Base-by-base conservation (phyloP, 176 grass and related monocot genomes). In the Melocanna baccifera region DNA sequence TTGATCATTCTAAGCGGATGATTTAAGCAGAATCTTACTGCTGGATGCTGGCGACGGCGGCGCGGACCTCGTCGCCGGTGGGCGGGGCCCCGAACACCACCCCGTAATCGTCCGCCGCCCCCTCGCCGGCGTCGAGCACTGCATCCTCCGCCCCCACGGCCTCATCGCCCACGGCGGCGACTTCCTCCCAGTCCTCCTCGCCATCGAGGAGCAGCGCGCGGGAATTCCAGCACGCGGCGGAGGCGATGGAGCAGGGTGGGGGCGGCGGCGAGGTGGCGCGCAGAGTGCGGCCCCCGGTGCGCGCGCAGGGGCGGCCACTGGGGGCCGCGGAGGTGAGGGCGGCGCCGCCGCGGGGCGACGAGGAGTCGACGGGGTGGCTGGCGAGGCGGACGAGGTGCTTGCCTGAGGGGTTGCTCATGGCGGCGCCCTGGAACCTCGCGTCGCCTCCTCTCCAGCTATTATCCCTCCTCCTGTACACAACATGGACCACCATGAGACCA, bases 21-120 rank as follows among this genome's bases (percentile, higher is more conserved):
- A n/a, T 29, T 61, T 29, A n/a, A 71, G 62, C 63, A 29, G 0
- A 55, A 46, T 86, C 83, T 79, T 85, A 99, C 96, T 94, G 78
- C 32, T 89, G 88, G 85, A 99, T 94, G 20, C 75, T 91, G 19
- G 83, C 86, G 48, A 99, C 70, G 30, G 91, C 96, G 28, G 87
- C 87, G 39, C 89, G 81, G 32, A 91, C 89, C 86, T 99, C 96
- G 8, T 96, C 91, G 12, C 36, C 71, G 1, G 91, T 92, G 14
- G 93, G 96, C 25, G 70, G 81, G 12, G 23, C 53, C 12, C 86
- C 91, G 59, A 96, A 86, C 73, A 78, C 77, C 46, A 62, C 82
- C 20, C 62, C 53, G 3, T 85, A 78, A 25, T 26, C 45, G 18
- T 73, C 78, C n/a, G 28, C 41, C 13, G 69, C 32, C 62, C 65